Percentiles rank a stretch among this genome's conserved stretches.
These are phyloP conservation scores for Tuber calosporum DNA, from an alignment of 495 filamentous ascomycete species.

Conservation along the genomic window DNA sequence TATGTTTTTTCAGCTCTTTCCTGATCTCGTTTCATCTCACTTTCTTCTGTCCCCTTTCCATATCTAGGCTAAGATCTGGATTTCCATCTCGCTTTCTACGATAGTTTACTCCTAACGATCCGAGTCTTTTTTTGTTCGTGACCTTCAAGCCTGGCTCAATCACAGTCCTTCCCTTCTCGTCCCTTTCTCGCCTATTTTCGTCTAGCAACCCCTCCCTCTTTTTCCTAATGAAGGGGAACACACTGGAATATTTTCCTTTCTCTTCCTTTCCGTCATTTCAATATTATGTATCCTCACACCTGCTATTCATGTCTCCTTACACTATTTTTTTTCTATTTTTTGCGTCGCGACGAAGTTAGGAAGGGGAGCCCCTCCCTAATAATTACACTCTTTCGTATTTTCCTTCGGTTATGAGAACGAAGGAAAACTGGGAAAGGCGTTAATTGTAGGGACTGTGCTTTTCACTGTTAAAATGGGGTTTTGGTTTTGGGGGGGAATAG, in stretches of 20 bases:
- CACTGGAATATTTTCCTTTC: neutral
- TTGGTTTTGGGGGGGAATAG: neutral
- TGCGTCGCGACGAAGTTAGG: neutral
- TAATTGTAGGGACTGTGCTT: neutral
- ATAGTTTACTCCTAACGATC: neutral
- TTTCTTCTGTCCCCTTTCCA: neutral
- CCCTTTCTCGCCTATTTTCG: neutral
- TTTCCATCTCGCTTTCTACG: neutral
- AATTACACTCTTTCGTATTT: neutral
- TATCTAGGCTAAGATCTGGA: neutral
- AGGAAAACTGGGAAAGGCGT: neutral
- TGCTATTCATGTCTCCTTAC: neutral
- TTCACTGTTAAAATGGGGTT: neutral
- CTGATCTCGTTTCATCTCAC: slow-evolving; percentile 1
- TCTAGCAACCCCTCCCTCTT: neutral
- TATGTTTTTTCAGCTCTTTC: slow-evolving; percentile 9
- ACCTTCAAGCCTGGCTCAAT: slow-evolving; percentile 6
- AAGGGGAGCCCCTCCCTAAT: neutral
- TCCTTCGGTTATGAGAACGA: slow-evolving; percentile 4
- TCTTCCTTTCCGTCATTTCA: neutral
- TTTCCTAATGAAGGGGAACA: neutral
- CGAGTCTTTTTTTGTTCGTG: neutral
- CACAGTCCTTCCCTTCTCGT: neutral
- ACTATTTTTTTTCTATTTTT: slow-evolving; percentile 3
- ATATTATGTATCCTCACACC: neutral